Conservation (phyloP, 225 moss, liverwort and hornwort species). For the Thuidium tamariscinum region DNA sequence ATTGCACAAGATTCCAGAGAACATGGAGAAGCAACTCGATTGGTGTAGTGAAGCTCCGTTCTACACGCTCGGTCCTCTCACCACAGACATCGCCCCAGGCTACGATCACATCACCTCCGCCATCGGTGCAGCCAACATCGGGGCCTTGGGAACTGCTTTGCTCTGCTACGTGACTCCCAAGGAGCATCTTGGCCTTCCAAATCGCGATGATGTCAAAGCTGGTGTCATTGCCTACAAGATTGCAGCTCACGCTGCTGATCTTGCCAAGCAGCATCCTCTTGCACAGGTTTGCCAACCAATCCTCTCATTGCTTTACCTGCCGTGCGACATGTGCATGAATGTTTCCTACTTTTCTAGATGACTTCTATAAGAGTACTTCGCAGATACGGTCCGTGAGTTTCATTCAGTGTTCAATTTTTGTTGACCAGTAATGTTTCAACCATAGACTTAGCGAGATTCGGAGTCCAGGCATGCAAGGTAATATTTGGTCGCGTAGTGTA, state of each 20-base stretch:
- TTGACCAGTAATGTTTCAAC: not conserved
- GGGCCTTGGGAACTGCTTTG: conserved; percentile 81
- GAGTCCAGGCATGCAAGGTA: not conserved
- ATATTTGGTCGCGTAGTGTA: not conserved
- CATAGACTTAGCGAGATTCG: not conserved
- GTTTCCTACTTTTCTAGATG: not conserved
- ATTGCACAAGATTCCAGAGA: conserved; percentile 84
- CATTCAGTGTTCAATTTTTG: not conserved
- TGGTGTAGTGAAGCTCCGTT: conserved; percentile 95
- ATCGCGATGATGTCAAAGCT: conserved; percentile 86
- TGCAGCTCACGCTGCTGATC: conserved; percentile 86
- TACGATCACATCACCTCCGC: conserved; percentile 97
- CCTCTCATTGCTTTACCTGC: not conserved
- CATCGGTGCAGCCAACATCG: conserved; percentile 91
- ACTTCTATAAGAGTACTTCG: not conserved
- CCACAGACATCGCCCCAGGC: conserved; percentile 90
- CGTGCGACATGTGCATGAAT: not conserved
- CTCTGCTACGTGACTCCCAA: conserved; percentile 94
- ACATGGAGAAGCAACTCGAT: conserved; percentile 94
- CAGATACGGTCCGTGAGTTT: not conserved
- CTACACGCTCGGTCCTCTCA: conserved; percentile 89
- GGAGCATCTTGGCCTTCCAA: conserved; percentile 89
- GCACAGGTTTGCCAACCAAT: conserved; percentile 34
- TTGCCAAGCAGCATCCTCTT: conserved; percentile 74
- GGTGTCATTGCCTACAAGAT: conserved; percentile 95